phyloP scores from a whole-genome alignment of 352 stramenopile genomes.

The Pythium plurisporium region DNA sequence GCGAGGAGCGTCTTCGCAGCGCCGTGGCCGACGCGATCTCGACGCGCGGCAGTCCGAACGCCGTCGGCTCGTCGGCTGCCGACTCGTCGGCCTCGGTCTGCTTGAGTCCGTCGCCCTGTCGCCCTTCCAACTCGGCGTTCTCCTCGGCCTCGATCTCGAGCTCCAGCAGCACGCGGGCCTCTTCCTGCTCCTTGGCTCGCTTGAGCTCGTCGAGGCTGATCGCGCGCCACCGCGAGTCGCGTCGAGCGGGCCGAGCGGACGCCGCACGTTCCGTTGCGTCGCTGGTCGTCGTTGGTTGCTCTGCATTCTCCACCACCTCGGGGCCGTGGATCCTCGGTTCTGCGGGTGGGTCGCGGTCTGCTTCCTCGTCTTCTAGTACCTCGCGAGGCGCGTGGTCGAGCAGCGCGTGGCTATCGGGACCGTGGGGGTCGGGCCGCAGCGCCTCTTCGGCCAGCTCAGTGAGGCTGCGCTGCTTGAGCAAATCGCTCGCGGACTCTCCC shows the following conservation, averaged over 20 bases:
- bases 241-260: too few relatives aligned
- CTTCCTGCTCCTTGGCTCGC: not conserved
- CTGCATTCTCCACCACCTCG: too few relatives aligned
- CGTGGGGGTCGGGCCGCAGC: too few relatives aligned
- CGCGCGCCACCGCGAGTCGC: not conserved
- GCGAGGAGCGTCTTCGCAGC: not conserved
- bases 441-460: conserved; percentile 12
- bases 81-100: conserved; percentile 12
- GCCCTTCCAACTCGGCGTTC: not conserved
- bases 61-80: not conserved
- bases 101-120: conserved; percentile 8
- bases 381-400: too few relatives aligned
- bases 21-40: not conserved
- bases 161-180: conserved; percentile 6
- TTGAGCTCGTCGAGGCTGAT: conserved; percentile 1
- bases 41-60: conserved; percentile 12
- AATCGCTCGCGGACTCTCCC: not conserved
- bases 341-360: too few relatives aligned
- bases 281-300: too few relatives aligned
- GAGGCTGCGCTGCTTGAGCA: not conserved
- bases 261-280: too few relatives aligned
- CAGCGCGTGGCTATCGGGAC: too few relatives aligned
- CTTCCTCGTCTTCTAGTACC: too few relatives aligned
- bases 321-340: too few relatives aligned
- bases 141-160: not conserved